Base-by-base conservation (phyloP, 2,329 filamentous ascomycete species). In the Lomentospora prolificans region DNA sequence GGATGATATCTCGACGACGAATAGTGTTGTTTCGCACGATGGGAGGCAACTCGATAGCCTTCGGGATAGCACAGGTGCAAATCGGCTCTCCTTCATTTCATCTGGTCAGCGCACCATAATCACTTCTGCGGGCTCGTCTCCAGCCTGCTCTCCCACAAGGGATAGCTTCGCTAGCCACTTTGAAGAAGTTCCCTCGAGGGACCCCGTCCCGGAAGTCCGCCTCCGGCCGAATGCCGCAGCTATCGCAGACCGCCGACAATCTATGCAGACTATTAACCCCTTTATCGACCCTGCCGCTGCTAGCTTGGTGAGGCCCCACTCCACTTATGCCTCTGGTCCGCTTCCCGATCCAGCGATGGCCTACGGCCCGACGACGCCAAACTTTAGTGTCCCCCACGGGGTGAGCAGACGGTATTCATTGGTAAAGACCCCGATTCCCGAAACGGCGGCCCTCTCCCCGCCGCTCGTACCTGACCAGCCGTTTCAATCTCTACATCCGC, bases 91-190 rank as follows among this genome's bases (percentile, higher is more conserved):
- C 0, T 79, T 75, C 59, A 72, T 82, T 39, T 85, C 82, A 2
- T 82, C 80, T 4, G 78, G 79, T 5, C 80, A 84, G 63, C 73
- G 79, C 57, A 85, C 82, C 3, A 69, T 81, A 25, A 63, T 83
- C 6, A 84, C 81, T 2, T 84, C 82, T 0, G 74, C 76, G 17
- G 75, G 72, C 28, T 83, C 81, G 0, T 84, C 82, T 0, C 78
- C 80, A 2, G 72, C 78, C 14, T 74, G 71, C 56, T 85, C 82
- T 1, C 82, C 82, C 0, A 74, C 73, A 1, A 70, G 74, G 10
- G 76, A 79, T 33, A 79, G 71, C 55, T 82, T 81, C 56, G 68
- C 67, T 14, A 71, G 67, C 56, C 63, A 69, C 33, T 48, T 57
- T 7, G 62, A 64, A 6, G 56, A 50, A 51, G 54, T 55, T 52